These are phyloP conservation scores for Capronia epimyces DNA, from an alignment of 2,329 filamentous ascomycete genomes.

Conservation along the genomic window DNA sequence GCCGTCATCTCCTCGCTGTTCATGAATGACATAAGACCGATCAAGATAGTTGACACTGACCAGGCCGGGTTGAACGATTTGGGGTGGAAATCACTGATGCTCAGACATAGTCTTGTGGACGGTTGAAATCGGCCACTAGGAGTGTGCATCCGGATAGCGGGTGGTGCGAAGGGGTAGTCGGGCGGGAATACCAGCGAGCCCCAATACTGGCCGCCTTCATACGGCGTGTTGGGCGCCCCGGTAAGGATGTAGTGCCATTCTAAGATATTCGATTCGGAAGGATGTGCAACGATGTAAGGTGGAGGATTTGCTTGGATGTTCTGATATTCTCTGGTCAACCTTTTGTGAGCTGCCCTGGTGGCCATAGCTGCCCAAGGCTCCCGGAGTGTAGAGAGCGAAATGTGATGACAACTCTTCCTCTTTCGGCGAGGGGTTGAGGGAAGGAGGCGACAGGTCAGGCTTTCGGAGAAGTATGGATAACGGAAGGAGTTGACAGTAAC, in stretches of 20 bases:
- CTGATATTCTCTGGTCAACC: constrained; percentile 61
- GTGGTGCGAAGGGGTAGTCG: constrained; percentile 95
- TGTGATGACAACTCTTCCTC: neutral
- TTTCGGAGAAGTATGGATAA: too few relatives aligned
- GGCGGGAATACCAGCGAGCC: constrained; percentile 91
- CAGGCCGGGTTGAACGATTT: constrained; percentile 97
- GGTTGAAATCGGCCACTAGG: constrained; percentile 93
- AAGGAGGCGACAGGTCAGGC: too few relatives aligned
- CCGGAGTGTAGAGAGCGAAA: neutral
- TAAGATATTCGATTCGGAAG: constrained; percentile 83
- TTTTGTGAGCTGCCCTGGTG: constrained; percentile 66
- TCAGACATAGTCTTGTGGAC: constrained; percentile 83
- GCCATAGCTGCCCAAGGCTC: constrained; percentile 52
- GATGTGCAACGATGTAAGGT: constrained; percentile 82
- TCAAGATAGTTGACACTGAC: constrained; percentile 95
- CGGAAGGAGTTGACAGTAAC: too few relatives aligned
- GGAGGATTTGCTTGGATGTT: constrained; percentile 69
- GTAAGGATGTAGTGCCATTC: constrained; percentile 59
- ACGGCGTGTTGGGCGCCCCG: constrained; percentile 87
- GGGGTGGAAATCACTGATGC: constrained; percentile 95
- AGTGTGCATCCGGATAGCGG: constrained; percentile 98
- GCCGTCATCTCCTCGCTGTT: constrained; percentile 98
- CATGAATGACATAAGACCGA: constrained; percentile 94
- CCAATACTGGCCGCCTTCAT: constrained; percentile 95
- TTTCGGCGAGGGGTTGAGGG: neutral